Conservation (phyloP, 1,139 yeast species). For the Suhomyces anneliseae region DNA sequence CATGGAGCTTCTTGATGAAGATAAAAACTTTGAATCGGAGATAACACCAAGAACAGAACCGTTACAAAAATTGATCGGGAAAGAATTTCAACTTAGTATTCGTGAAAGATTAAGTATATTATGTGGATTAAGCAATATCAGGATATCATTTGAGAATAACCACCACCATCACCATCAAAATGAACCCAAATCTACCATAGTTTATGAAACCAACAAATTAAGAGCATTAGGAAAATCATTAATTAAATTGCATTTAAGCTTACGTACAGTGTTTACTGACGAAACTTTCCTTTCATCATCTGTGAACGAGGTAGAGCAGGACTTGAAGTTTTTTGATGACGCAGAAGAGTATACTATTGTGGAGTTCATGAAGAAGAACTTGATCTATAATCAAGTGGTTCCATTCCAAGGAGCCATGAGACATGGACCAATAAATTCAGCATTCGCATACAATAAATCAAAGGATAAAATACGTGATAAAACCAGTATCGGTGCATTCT, state of each 20-base stretch:
- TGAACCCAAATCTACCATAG: not conserved
- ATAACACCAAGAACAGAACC: slow-evolving; percentile 12
- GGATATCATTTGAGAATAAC: slow-evolving; percentile 4
- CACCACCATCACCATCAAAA: not conserved
- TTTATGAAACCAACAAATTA: slow-evolving; percentile 18
- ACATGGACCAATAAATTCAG: slow-evolving; percentile 14
- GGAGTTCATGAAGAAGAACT: slow-evolving; percentile 35
- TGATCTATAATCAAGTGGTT: slow-evolving; percentile 27
- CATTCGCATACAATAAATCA: slow-evolving; percentile 12
- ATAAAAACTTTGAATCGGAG: slow-evolving; percentile 12
- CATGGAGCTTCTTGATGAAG: slow-evolving; percentile 12
- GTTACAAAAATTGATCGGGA: slow-evolving; percentile 19
- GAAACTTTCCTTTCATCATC: slow-evolving; percentile 29
- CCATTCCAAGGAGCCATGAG: slow-evolving; percentile 34
- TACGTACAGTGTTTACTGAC: slow-evolving; percentile 28
- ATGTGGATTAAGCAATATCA: slow-evolving; percentile 23
- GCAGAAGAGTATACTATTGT: slow-evolving; percentile 23
- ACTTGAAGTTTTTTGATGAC: slow-evolving; percentile 21
- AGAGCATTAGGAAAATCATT: slow-evolving; percentile 23
- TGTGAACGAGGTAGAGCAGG: slow-evolving; percentile 25
- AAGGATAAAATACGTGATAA: slow-evolving; percentile 21
- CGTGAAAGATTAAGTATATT: slow-evolving; percentile 24
- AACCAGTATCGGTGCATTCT: slow-evolving; percentile 39
- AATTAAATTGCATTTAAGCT: slow-evolving; percentile 21
- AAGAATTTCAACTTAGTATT: slow-evolving; percentile 21